Evolutionary conservation across 805 yeast species (phyloP), one percentile per base, ranked within the genome.

Genomic region (Kuraishia hungarica): DNA sequence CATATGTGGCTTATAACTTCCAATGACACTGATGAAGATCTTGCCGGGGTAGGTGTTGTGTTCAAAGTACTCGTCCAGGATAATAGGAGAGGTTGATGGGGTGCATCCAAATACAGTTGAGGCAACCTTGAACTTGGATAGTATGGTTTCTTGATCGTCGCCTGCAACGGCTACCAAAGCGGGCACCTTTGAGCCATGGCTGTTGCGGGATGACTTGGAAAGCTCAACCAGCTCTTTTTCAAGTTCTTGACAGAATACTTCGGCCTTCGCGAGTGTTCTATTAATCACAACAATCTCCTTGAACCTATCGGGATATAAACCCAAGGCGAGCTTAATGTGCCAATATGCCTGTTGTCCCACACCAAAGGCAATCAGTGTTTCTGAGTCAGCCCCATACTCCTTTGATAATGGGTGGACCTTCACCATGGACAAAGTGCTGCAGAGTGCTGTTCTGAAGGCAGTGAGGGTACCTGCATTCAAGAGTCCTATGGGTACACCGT

Each of bases 1-100:
- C 89, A 84, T 83, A 57, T 78, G 77, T 15, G 88, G 88, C 64
- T 82, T 82, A 64, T 83, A 84, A 20, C 86, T 80, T 1, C 90
- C 90, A 61, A 84, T 84, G 35, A 83, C 68, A 17, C 84, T 78
- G 50, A 84, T 76, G 64, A 76, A 84, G 35, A 72, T 66, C 19
- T 57, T 28, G 56, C 64, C 62, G 59, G 80, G 52, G 46, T 65
- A 64, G 54, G 64, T 56, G 13, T 64, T 63, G 4, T 60, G 53
- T 29, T 7, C n/a, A 23, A 23, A 28, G 43, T 39, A 29, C 24
- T 24, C 54, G 23, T 47, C 39, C 39, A 63, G 63, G 54, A 84
- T 75, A 1, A 73, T 64, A 4, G 87, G 81, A 11, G 64, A 67
- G 0, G 81, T 77, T 2, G 85, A 70, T 2, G 89, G 89, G 8